Evolutionary conservation across 192 early-diverging fungal species (phyloP), one percentile per base, ranked within the genome.

Genomic region (Coemansia sp.): DNA sequence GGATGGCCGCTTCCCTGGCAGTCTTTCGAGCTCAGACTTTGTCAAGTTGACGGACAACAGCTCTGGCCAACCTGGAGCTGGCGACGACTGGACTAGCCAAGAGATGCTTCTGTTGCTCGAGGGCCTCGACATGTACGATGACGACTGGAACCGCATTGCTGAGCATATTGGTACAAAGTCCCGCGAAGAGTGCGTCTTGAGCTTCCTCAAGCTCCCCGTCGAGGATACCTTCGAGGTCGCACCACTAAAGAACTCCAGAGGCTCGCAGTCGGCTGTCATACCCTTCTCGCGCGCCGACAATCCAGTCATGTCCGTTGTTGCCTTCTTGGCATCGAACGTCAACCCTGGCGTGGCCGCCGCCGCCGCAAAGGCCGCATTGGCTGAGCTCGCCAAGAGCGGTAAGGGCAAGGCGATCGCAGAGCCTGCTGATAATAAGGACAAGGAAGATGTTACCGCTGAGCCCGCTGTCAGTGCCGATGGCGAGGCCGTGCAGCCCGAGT

Each of bases 1-100:
- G n/a, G 94, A 97, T 68, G 96, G 96, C 24, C 91, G 95, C 15
- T 99, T 96, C 85, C 91, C 97, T 6, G 88, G 93, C 18, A 86
- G 86, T 5, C 85, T 93, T 66, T 88, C 86, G 52, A 92, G 91
- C 49, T 91, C 92, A 2, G 97, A 99, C 76, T 99, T 98, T 88
- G 78, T 97, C n/a, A 83, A 88, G 36, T 79, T 95, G 33, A 80
- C 82, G 15, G 75, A 73, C 22, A 50, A 38, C 33, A 31, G 64
- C 20, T 46, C 68, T 22, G 65, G 62, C 22, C 75, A 75, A 53
- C 60, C 75, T 3, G 69, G 71, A 1, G 73, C 85, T 24, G 88
- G 87, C 38, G 90, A 89, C 44, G 81, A 87, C 47, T 99, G 97
- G 97, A 89, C 85, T 5, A 90, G 95, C 53, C 89, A 93, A 77